Evolutionary conservation across 2,329 filamentous ascomycete genomes (phyloP), one percentile per base, ranked within the genome.

Genomic region (Fusarium sulawesiense): DNA sequence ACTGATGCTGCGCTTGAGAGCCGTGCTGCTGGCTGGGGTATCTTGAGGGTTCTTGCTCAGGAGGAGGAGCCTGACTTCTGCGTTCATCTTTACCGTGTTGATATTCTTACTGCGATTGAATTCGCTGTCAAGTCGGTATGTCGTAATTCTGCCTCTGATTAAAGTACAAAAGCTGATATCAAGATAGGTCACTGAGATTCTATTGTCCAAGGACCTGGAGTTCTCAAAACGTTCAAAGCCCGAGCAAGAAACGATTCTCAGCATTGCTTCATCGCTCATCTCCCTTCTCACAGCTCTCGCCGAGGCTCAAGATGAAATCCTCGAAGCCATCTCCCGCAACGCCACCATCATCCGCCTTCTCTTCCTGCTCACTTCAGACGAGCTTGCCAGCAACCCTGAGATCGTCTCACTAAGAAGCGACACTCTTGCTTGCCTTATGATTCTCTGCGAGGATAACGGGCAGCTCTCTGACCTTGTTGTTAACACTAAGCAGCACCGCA

Each of bases 31-130:
- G 90, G 88, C n/a, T 92, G 90, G 90, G 86, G 87, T 14, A 89
- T 91, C 68, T 80, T 92, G 55, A 84, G 86, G 68, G 84, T 88
- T 44, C 81, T 92, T 56, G 87, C 86, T 4, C 81, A 87, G 66
- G 86, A 90, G 74, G 90, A 92, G 76, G 89, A 90, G 71, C 81
- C 86, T 14, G 89, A 91, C 73, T 91, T 92, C 63, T 90, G 88
- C 67, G 81, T 92, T 21, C 89, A 92, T 71, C 77, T 92, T 60
- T 91, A 86, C 73, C 82, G 90, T 45, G 80, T 87, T 29, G 89
- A 91, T 76, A 78, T 91, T 16, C 74, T 92, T 63, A 88, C 86
- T 29, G 87, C 89, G 21, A 83, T 91, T 61, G 84, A 87, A 60
- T 85, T 86, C 75, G 88, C 88, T 16, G 80, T 84, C 53, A 83